Base-by-base conservation (phyloP, 2,329 filamentous ascomycete genomes). In the Arthrocladium fulminans region DNA sequence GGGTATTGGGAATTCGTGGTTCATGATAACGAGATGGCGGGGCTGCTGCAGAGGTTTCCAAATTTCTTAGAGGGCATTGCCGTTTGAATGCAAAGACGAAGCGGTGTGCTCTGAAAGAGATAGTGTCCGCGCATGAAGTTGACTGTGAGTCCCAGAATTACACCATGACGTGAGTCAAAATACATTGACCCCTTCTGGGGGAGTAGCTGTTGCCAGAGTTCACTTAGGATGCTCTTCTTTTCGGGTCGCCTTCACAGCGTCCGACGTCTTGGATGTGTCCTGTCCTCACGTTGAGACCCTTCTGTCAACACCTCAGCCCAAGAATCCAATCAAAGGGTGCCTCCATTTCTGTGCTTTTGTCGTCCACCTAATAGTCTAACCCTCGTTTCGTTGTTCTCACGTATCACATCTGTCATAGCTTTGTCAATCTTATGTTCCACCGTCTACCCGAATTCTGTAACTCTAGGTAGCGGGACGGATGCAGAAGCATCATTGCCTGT, bases 281-380 rank as follows among this genome's bases (percentile, higher is more conserved):
- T 8, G 6, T 5, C 15, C 37, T 40, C 37, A 40, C 9, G 37
- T 40, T 9, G 37, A n/a, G 6, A 10, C 9, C 8, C 37, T 7
- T 6, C 37, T 7, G 23, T 40, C 37, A 7, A 22, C 8, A 32
- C 53, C 47, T 24, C 55, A 44, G 3, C 51, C 47, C 9, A 55
- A 43, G 39, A 55, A 55, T 10, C 55, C 48, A 34, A 55, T 51
- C 27, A 55, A 32, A 9, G 39, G 51, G 44, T 51, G 54, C 20
- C 55, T 50, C 9, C 51, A 49, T 32, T 51, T 47, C 23, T 57
- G 53, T 17, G 47, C 46, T 6, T 45, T 44, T 23, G 53, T 55
- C 13, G 49, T 57, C 51, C 37, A 48, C 38, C 9, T 12, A 20
- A 17, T 45, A 34, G 7, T 20, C n/a, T n/a, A 3, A 17, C 30